Conservation (phyloP, 2,329 filamentous ascomycete species). For the Pseudogymnoascus sp. region DNA sequence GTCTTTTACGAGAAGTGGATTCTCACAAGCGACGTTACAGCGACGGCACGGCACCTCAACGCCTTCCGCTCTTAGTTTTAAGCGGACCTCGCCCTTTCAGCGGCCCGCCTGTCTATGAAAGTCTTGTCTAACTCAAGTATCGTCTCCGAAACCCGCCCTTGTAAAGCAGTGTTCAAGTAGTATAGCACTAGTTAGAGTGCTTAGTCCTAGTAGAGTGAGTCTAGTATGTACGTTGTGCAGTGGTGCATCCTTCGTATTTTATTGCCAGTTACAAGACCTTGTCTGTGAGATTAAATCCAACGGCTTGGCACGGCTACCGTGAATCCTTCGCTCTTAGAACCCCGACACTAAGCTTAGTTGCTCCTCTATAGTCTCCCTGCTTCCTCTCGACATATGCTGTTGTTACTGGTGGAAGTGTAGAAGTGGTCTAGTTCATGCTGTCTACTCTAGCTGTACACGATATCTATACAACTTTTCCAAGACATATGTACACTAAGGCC, state of each 20-base stretch:
- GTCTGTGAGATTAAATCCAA: background rate
- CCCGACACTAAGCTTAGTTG: too few relatives aligned
- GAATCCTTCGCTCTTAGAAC: background rate
- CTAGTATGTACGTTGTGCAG: background rate
- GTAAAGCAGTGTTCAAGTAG: background rate
- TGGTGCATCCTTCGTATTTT: background rate
- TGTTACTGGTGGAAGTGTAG: background rate
- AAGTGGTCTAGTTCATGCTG: background rate
- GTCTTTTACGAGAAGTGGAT: background rate
- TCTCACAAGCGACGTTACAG: background rate
- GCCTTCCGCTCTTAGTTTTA: background rate
- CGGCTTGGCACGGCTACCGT: background rate
- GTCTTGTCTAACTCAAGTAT: background rate
- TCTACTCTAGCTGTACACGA: background rate
- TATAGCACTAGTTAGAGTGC: background rate
- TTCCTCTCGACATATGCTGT: background rate
- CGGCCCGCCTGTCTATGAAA: background rate
- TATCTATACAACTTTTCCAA: background rate
- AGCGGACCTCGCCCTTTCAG: background rate
- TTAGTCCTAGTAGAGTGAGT: background rate
- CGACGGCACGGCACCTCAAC: background rate
- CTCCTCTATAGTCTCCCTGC: too few relatives aligned
- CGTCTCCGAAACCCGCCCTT: background rate
- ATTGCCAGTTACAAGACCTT: background rate
- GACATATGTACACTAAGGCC: background rate